Conservation (phyloP, 805 yeast genomes). For the Wickerhamomyces queroliae region DNA sequence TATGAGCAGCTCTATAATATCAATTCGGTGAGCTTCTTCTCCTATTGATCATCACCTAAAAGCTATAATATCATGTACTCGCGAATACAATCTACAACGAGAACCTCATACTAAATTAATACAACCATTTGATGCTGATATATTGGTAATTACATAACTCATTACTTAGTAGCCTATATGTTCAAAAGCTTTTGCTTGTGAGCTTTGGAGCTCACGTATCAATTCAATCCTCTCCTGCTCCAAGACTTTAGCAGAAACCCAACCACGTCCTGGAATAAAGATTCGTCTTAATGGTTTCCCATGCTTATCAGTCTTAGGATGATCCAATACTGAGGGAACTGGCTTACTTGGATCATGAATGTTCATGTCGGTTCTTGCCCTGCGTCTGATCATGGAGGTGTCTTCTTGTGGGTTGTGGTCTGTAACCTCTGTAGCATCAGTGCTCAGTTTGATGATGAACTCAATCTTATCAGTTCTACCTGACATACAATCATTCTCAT, state of each 20-base stretch:
- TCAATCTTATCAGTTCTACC: too few species aligned
- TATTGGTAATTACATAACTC: too few species aligned
- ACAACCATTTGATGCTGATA: too few species aligned
- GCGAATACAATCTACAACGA: too few species aligned
- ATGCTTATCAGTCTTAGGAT: constrained; percentile 25
- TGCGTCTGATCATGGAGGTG: too few species aligned
- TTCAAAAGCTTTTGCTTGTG: not conserved
- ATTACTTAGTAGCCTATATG: not conserved
- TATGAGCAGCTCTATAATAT: not conserved
- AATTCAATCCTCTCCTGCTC: constrained; percentile 12
- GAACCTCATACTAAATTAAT: too few species aligned
- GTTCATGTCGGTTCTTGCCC: constrained; percentile 16
- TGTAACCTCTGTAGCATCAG: not conserved
- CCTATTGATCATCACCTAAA: too few species aligned
- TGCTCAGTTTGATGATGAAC: too few species aligned
- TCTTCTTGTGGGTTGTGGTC: constrained; percentile 2
- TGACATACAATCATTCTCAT: not conserved
- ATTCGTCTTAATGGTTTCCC: constrained; percentile 38
- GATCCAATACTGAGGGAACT: constrained; percentile 17
- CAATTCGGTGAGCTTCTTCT: not conserved
- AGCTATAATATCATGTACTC: too few species aligned
- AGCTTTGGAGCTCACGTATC: not conserved
- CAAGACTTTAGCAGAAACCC: constrained; percentile 31
- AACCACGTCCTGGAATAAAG: constrained; percentile 44
- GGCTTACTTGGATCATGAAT: constrained; percentile 15